phyloP scores from a whole-genome alignment of 345 rosid species.

The Eucalyptus sp. region DNA sequence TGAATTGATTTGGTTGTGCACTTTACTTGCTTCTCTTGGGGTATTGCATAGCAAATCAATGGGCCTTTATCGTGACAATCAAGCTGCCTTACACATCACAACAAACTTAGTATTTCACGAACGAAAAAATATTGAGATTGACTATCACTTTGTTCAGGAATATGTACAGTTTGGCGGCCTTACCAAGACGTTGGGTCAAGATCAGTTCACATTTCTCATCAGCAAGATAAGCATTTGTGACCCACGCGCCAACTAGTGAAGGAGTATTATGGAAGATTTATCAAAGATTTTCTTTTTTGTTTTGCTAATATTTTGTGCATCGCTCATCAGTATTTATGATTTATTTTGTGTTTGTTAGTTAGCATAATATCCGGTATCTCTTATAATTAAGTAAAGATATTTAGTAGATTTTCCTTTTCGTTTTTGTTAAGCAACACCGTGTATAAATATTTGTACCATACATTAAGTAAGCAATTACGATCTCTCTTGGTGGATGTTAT shows the following conservation, averaged over 20 bases:
- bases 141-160: neutral
- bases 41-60: neutral
- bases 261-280: neutral
- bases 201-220: neutral
- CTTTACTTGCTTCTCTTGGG: neutral
- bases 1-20: neutral
- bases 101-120: neutral
- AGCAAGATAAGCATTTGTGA: neutral
- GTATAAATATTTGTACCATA: neutral
- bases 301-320: neutral
- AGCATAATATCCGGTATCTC: neutral
- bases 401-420: neutral
- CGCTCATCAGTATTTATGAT: neutral
- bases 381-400: neutral
- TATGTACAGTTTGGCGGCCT: neutral
- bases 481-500: neutral
- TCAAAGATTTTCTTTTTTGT: neutral
- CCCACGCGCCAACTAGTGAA: neutral
- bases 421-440: neutral
- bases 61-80: neutral
- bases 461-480: neutral
- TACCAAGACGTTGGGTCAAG: neutral
- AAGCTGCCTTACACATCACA: neutral
- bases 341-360: neutral
- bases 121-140: neutral